A percentile compares a stretch with the other conserved stretches of the same genome.
These are phyloP conservation scores for rapeseed (Brassica napus) DNA, from an alignment of 345 rosid genomes.

Conservation along the genomic window Da-Ae NC_063436.1:12628001-12628500, in stretches of 20 bases:
- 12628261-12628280: background rate
- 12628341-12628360: background rate
- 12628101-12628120: constrained; percentile 36
- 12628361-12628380: constrained; percentile 19
- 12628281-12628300: constrained; percentile 10
- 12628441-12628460: constrained; percentile 36
- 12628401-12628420: background rate
- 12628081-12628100: constrained; percentile 22
- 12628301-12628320: background rate
- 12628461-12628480: constrained; percentile 13
- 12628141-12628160: constrained; percentile 4
- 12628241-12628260: constrained; percentile 3
- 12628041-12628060: constrained; percentile 43
- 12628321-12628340: background rate
- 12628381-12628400: background rate
- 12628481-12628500: constrained; percentile 39
- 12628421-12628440: background rate
- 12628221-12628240: constrained; percentile 25
- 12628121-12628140: background rate
- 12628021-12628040: constrained; percentile 37
- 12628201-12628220: constrained; percentile 25
- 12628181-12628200: constrained; percentile 32
- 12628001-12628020: constrained; percentile 46
- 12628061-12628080: constrained; percentile 33
- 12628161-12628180: constrained; percentile 71